Evolutionary conservation across 495 filamentous ascomycete species (phyloP), one percentile per base, ranked within the genome.

Genomic region (Pseudevernia furfuracea): DNA sequence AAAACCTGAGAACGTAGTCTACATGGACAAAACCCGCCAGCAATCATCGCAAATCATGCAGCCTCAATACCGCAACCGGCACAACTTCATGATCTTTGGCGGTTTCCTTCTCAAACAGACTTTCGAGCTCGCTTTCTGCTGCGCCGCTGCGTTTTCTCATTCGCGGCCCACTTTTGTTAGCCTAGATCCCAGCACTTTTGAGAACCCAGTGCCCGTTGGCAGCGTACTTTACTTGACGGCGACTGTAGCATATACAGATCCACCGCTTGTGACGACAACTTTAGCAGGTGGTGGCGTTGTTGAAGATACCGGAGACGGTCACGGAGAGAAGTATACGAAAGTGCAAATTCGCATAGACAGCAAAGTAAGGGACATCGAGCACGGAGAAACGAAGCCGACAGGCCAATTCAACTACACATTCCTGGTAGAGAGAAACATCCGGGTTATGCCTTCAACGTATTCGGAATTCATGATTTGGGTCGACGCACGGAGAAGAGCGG

Each of bases 41-140:
- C 81, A 83, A 62, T 87, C 87, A 1, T 87, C 89, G 8, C 82
- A 82, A 69, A 91, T 95, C 63, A 95, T 95, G 90, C 89, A 92
- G 69, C 90, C 90, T 5, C 90, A 93, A 73, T 85, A 90, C 71
- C 85, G 90, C 41, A 93, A 93, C 74, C 79, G 89, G 4, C 89
- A 93, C 76, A 87, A 89, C 69, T 92, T 91, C 77, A 92, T 91
- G 89, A 91, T 95, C 59, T 95, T 93, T 70, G 90, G 90, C 30
- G 90, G 90, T 25, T 92, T 90, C 73, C 83, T 93, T 1, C 79
- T 95, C 0, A 91, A 91, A 71, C 84, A 87, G 66, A 88, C 88
- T 6, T 92, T 92, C 70, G 90, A 95, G 74, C 80, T 95, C 1
- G 89, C 90, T n/a, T 95, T 95, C 76, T 90, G 87, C 74, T 91